Evolutionary conservation across 73 alveolate species (phyloP), one percentile per base, ranked within the genome.

Genomic region (Blepharisma stoltei): DNA sequence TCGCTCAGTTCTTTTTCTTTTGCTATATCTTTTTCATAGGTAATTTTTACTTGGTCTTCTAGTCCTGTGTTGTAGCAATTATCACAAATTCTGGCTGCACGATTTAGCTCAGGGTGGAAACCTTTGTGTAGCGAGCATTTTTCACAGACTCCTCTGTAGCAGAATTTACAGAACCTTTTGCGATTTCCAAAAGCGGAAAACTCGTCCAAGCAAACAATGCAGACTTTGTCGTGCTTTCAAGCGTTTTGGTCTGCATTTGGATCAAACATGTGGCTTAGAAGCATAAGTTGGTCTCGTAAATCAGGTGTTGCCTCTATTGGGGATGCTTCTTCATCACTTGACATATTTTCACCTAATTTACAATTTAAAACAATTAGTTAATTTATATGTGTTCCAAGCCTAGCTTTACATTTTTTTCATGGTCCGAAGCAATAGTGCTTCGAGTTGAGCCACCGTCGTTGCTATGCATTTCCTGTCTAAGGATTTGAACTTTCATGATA

Each of bases 61-160:
- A 60, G 18, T 14, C 48, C 11, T 9, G 14, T 60, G 14, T 60
- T 38, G 23, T 38, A 60, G 73, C 73, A 60, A 20, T 14, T 14
- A 25, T 60, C 23, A 25, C 73, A 60, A 38, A 60, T 60, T 20
- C 73, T n/a, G 18, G 23, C 46, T n/a, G 37, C 45, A 8, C 23
- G 5, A 8, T 25, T 60, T 18, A 14, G 46, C 23, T 60, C 73
- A 60, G 73, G 73, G 23, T 60, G 73, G 14, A 60, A 20, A 14
- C 46, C 73, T 18, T 8, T 38, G 14, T n/a, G n/a, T 60, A 38
- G 73, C 2, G 73, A 60, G 45, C 73, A 60, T 25, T 60, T 60
- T 25, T n/a, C 73, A 38, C 73, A 60, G 73, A 60, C 23, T 14
- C 73, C 73, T 60, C 73, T 14, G 23, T 60, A 60, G 45, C 73